These are phyloP conservation scores for Escallonia rubra DNA, from an alignment of 129 eudicot genomes.

Conservation along the genomic window DNA sequence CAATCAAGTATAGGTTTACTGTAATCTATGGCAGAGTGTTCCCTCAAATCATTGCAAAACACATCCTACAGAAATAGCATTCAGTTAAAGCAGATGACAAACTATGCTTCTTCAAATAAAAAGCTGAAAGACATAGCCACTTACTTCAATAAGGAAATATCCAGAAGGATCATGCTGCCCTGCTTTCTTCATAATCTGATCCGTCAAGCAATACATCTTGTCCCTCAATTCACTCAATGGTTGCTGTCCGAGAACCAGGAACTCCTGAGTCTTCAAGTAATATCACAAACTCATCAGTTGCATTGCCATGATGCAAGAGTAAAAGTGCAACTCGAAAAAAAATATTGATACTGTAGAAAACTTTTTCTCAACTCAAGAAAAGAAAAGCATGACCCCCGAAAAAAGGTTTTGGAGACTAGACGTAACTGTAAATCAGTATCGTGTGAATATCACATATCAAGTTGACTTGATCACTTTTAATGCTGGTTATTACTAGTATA, in stretches of 20 bases:
- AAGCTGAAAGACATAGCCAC: not conserved
- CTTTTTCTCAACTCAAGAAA: no score
- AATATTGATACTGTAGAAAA: no score
- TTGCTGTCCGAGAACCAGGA: slow-evolving; percentile 86
- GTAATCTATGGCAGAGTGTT: slow-evolving; percentile 51
- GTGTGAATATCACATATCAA: no score
- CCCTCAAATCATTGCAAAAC: slow-evolving; percentile 76
- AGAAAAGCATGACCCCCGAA: no score
- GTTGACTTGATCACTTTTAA: no score
- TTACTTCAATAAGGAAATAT: slow-evolving; percentile 77
- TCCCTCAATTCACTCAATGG: slow-evolving; percentile 63
- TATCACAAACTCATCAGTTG: not conserved
- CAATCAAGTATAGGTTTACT: slow-evolving; percentile 77
- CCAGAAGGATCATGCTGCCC: slow-evolving; percentile 70
- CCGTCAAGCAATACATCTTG: slow-evolving; percentile 73
- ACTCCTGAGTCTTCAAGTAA: slow-evolving; percentile 65
- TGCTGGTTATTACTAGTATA: no score
- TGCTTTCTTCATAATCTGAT: slow-evolving; percentile 59
- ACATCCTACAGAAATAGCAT: slow-evolving; percentile 41
- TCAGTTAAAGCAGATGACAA: slow-evolving; percentile 1
- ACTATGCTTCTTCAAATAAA: not conserved
- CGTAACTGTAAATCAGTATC: no score
- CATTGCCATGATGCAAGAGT: not conserved
- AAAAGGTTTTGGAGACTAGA: no score
- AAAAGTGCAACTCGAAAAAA: no score